Conservation (phyloP, 805 yeast species). For the Torulaspora delbrueckii region DNA sequence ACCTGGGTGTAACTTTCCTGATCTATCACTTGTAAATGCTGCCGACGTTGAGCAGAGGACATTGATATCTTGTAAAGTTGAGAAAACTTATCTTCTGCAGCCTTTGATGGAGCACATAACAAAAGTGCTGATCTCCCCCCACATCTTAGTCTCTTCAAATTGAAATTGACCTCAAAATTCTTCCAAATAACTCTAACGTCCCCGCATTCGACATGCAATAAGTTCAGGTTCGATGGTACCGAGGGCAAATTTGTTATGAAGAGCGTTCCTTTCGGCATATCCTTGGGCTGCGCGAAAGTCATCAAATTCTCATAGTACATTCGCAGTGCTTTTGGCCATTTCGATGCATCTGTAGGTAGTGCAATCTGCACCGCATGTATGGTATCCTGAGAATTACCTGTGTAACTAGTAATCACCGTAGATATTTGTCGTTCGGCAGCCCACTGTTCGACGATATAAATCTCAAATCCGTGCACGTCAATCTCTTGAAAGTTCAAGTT, state of each 20-base stretch:
- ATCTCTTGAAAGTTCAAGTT: constrained; percentile 44
- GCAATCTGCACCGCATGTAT: constrained; percentile 58
- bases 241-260: constrained; percentile 81
- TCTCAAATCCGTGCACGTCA: constrained; percentile 69
- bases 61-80: constrained; percentile 60
- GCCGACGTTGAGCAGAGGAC: constrained; percentile 5
- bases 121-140: constrained; percentile 80
- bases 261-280: constrained; percentile 53
- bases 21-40: constrained; percentile 8
- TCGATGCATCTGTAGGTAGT: constrained; percentile 36
- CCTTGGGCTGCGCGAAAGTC: constrained; percentile 63
- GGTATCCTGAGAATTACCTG: constrained; percentile 71
- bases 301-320: constrained; percentile 62
- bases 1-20: constrained; percentile 5
- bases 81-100: constrained; percentile 75
- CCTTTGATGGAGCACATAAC: constrained; percentile 65
- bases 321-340: constrained; percentile 43
- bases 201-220: constrained; percentile 67
- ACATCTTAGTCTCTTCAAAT: constrained; percentile 72
- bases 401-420: constrained; percentile 70
- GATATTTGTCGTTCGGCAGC: constrained; percentile 64
- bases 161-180: constrained; percentile 65
- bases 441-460: constrained; percentile 95
- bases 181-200: constrained; percentile 47
- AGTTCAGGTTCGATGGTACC: constrained; percentile 66